Evolutionary conservation across 2,329 filamentous ascomycete species (phyloP), one percentile per base, ranked within the genome.

Genomic region (Arthrobotrys musiformis): DNA sequence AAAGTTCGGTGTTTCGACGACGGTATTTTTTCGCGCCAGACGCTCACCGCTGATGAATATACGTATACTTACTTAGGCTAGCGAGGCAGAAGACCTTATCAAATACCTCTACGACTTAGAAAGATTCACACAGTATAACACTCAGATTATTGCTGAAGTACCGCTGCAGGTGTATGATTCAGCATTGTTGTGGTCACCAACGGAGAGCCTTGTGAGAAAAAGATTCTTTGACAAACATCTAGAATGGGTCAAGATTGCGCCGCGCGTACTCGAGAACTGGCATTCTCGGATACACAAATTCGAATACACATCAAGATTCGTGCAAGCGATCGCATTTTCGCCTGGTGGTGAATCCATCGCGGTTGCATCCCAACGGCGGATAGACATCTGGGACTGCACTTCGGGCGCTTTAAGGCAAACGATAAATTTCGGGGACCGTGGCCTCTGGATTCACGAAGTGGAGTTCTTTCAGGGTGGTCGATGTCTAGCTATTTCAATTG

Each of bases 141-240:
- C 9, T 30, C 1, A 19, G 2, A 66, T 37, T 22, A 52, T 66
- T 28, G 17, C 26, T 13, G 15, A 52, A 11, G 22, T 15, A 1
- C 61, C 61, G 2, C n/a, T 66, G 19, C 61, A 66, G 33, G n/a
- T 50, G 1, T 66, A 66, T 19, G 9, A 30, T 28, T 66, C 61
- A n/a, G 42, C 42, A 5, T 28, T 66, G 11, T 11, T 66, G n/a
- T 66, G 24, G 9, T 50, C 61, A 8, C 61, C 61, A 4, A 17
- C 13, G 6, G n/a, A 66, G 19, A 52, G 61, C 24, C 17, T 50
- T 2, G 26, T 66, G n/a, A 19, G 24, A 15, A 33, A 26, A 28
- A 6, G 15, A 2, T 66, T 66, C 26, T 50, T 8, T 4, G 5
- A 15, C 2, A 26, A 2, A 9, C 7, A 62, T 33, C 22, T 44